phyloP scores from a whole-genome alignment of 2,329 filamentous ascomycete genomes.

The Hymenotorrendiella dingleyae region DNA sequence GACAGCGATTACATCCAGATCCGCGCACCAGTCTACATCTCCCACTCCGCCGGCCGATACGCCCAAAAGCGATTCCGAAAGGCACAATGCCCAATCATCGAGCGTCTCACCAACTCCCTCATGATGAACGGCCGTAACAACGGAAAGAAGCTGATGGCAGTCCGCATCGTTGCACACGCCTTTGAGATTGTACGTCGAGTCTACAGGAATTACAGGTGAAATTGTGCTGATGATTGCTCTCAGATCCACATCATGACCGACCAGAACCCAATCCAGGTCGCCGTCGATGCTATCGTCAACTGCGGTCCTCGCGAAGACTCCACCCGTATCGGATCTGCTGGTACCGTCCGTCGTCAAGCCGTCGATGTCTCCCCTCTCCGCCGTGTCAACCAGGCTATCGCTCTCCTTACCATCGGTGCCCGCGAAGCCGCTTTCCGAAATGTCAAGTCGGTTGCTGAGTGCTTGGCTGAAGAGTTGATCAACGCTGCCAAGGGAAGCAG shows the following conservation, averaged over 20 bases:
- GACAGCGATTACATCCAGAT: constrained; percentile 99
- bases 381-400: constrained; percentile 99
- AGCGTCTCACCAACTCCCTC: constrained; percentile 99
- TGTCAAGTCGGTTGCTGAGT: constrained; percentile 99
- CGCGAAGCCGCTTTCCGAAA: constrained; percentile 99
- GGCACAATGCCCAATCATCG: constrained; percentile 99
- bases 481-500: constrained; percentile 99
- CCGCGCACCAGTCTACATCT: constrained; percentile 97
- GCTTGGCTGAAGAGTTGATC: constrained; percentile 99
- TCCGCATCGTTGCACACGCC: constrained; percentile 96
- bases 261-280: constrained; percentile 99
- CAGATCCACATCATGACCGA: constrained; percentile 99
- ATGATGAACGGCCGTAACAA: constrained; percentile 99
- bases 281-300: constrained; percentile 99
- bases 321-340: constrained; percentile 98
- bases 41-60: constrained; percentile 98
- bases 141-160: constrained; percentile 99
- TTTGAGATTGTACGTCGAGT: constrained; percentile 90
- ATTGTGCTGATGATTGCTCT: constrained; percentile 15
- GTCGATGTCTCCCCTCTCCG: constrained; percentile 99
- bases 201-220: constrained; percentile 7
- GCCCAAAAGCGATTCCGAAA: constrained; percentile 99
- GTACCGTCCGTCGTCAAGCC: constrained; percentile 99
- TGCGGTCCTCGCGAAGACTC: constrained; percentile 99
- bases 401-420: constrained; percentile 97